Base-by-base conservation (phyloP, 2,329 filamentous ascomycete genomes). In the Corinectria fuckeliana region DNA sequence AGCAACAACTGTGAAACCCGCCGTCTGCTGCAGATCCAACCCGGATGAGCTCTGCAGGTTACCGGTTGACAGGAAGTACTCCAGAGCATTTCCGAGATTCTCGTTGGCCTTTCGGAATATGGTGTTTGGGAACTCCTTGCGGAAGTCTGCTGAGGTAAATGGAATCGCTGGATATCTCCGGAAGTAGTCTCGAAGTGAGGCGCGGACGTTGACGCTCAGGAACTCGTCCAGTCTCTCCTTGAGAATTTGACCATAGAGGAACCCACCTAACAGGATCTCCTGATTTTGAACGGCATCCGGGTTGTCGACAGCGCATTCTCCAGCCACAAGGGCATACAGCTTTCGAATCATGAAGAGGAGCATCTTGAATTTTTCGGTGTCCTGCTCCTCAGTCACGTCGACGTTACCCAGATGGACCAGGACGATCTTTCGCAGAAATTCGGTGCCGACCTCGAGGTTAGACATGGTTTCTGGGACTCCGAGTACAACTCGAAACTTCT, bases 261-360 rank as follows among this genome's bases (percentile, higher is more conserved):
- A 96, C 8, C 95, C 94, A 52, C 94, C 94, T 2, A 99, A 85
- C 21, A 99, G 82, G 58, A 98, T 90, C 76, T 99, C 95, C 73
- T 99, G 95, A 76, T 96, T 97, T 71, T 96, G 93, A 16, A 97
- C 90, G 10, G 95, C 92, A 84, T 99, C 95, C 1, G 95, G 94
- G 72, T 99, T 98, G 80, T 99, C 95, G 4, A 93, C 88, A 4
- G 92, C 85, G 74, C 94, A 98, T 65, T 97, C 94, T 56, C 94
- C 93, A 61, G 93, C 93, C 8, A 95, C 94, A 48, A 99, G 82
- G 13, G 93, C 87, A 72, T 99, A 99, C 28, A 99, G 85, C 77
- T 99, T 99, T 65, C 94, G 86, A 70, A 93, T 91, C 93, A 98
- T 98, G 79, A 98, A 96, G 41, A 98, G 82, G 42, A 98, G 81